Base-by-base conservation (phyloP, 1,139 yeast species). In the Geotrichum carabidarum region DNA sequence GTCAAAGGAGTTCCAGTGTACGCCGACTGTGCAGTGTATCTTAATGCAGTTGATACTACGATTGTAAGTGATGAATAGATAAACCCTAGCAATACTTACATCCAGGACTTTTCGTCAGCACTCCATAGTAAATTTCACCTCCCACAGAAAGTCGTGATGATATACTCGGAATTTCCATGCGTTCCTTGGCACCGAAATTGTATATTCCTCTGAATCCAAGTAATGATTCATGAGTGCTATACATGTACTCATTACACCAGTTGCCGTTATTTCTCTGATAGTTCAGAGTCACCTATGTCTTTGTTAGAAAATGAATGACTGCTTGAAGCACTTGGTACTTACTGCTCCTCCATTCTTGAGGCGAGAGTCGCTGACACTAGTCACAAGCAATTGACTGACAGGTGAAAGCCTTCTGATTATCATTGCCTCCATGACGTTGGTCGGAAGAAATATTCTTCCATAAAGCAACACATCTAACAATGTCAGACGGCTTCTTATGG, bases 381-480 rank as follows among this genome's bases (percentile, higher is more conserved):
- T 87, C 34, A 89, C 71, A 50, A 86, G 71, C 35, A 89, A 60
- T 63, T 89, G 95, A 11, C 90, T 72, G 55, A 76, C 74, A 15
- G 78, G 70, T 3, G 85, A 71, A 42, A 89, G 63, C 55, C 90
- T 74, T 59, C 86, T 82, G 42, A 91, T 82, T 9, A 84, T 65
- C 94, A 93, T 84, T 0, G 96, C 96, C 68, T 93, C 99, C 7
- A 94, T 72, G 4, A 88, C 84, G 22, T 89, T 83, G 1, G 90
- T 87, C 0, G 99, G 99, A 60, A 93, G 83, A 65, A 85, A 87
- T 82, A 94, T 81, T 59, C 95, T 75, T 0, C 98, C 99, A 66
- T 89, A 93, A 36, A 82, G 66, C 15, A 84, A 66, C 0, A 78
- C 71, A 42, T 65, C 68, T 62, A 7, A 7, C 11, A 37, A 34